phyloP scores from a whole-genome alignment of 352 stramenopile genomes.

The Phytophthora tentaculata region DNA sequence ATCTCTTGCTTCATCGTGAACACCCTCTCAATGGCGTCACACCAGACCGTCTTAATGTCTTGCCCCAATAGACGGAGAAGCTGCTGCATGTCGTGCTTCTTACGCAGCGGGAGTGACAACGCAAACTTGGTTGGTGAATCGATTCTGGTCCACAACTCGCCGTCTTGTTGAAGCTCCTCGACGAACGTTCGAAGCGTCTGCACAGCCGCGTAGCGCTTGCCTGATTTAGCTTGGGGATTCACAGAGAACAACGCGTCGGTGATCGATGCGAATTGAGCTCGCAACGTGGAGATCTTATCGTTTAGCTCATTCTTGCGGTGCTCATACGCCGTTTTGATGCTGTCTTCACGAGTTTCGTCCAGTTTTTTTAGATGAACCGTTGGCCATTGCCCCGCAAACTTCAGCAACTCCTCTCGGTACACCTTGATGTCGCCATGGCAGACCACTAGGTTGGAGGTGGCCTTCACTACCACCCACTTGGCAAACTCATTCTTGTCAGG shows the following conservation, averaged over 20 bases:
- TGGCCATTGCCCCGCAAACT: slow-evolving; percentile 39
- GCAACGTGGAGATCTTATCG: slow-evolving; percentile 21
- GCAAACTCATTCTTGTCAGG: slow-evolving; percentile 43
- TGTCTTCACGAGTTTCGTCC: slow-evolving; percentile 21
- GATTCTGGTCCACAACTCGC: slow-evolving; percentile 31
- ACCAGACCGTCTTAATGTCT: slow-evolving; percentile 35
- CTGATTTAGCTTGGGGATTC: slow-evolving; percentile 30
- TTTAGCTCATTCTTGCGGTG: slow-evolving; percentile 15
- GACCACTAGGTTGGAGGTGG: slow-evolving; percentile 16
- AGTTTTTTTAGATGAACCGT: slow-evolving; percentile 27
- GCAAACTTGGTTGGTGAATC: slow-evolving; percentile 37
- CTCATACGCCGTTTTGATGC: not conserved
- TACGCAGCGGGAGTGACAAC: slow-evolving; percentile 37
- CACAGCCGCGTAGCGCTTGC: slow-evolving; percentile 31
- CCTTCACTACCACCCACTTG: slow-evolving; percentile 37
- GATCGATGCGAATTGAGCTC: slow-evolving; percentile 36
- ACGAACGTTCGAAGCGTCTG: slow-evolving; percentile 31
- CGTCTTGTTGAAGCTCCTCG: slow-evolving; percentile 29
- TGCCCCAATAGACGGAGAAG: slow-evolving; percentile 32
- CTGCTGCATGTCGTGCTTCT: slow-evolving; percentile 44
- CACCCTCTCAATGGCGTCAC: slow-evolving; percentile 33
- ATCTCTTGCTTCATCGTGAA: slow-evolving; percentile 34
- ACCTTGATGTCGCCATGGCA: slow-evolving; percentile 17
- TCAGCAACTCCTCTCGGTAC: slow-evolving; percentile 41
- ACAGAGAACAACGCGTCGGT: slow-evolving; percentile 38